Base-by-base conservation (phyloP, 768 basidiomycete genomes). In the Tylopilus vinaceipallidus region DNA sequence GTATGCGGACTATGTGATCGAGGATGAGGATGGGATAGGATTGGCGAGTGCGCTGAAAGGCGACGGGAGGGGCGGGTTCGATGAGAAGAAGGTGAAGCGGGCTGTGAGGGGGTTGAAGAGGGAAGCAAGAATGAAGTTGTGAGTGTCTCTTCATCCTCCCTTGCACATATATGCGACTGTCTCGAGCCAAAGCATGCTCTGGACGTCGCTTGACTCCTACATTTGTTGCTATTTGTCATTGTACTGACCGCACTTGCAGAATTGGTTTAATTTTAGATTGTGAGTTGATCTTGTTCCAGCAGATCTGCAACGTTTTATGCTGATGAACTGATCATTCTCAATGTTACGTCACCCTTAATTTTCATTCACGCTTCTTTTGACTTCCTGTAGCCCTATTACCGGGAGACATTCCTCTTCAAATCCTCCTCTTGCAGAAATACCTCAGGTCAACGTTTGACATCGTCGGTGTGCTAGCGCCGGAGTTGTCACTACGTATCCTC, bases 371-470 rank as follows among this genome's bases (percentile, higher is more conserved):
- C n/a, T n/a, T n/a, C n/a, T n/a, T n/a, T 42, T 24, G 32, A 5
- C 40, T 35, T 27, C 17, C 27, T 49, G 23, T 53, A 88, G 88
- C 86, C 11, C 82, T 86, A 67, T 74, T 90, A 54, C 91, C 92
- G 0, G 89, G 90, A 27, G 92, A 94, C 58, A 88, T 94, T 27
- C 81, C 80, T 11, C 75, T 89, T 6, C 92, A 93, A 64, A 91
- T 95, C 37, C 76, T 87, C 1, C 80, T 91, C 3, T 78, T 95
- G 16, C 82, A 93, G 66, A 91, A 91, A 66, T 94, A 95, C 57
- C 78, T 80, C 30, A 82, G 78, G 57, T 87, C 87, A 12, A 87
- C 89, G 6, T 89, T 89, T 59, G 93, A 95, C 61, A 76, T 95
- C 42, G 72, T 95, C 26, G 86, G 87, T 7, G 76, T 77, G 38